A percentile compares a stretch with the other conserved stretches of the same genome.
These are phyloP conservation scores for Rhodotorula toruloides DNA, from an alignment of 768 basidiomycete genomes.

Conservation along the genomic window DNA sequence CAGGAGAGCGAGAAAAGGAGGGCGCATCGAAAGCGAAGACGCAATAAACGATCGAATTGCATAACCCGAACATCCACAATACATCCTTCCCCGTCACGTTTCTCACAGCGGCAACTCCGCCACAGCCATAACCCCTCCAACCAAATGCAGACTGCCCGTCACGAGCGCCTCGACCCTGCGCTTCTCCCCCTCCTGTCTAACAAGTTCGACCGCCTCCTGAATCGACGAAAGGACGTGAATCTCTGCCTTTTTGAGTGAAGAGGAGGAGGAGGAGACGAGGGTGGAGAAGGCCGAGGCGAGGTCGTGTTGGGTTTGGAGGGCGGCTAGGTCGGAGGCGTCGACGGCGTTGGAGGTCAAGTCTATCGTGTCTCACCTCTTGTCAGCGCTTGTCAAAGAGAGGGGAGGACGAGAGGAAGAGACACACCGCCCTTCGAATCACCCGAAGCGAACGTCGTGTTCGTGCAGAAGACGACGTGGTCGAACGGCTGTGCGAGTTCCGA, in stretches of 20 bases:
- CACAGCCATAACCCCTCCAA: conserved; percentile 90
- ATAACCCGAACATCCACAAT: too few species aligned
- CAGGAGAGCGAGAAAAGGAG: too few species aligned
- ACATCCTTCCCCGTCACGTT: too few species aligned
- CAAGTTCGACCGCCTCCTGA: conserved; percentile 72
- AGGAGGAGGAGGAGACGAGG: conserved; percentile 50
- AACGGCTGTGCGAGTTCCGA: conserved; percentile 47
- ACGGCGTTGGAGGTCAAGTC: conserved; percentile 72
- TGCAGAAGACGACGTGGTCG: conserved; percentile 84
- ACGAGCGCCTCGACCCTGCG: conserved; percentile 61
- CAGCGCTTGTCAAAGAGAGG: not conserved
- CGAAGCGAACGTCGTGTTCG: conserved; percentile 88
- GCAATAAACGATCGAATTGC: too few species aligned
- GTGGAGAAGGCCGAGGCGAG: conserved; percentile 68
- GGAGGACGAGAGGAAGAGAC: conserved; percentile 38
- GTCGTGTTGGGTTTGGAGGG: conserved; percentile 69
- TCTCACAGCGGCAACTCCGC: conserved; percentile 66
- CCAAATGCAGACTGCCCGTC: conserved; percentile 84
- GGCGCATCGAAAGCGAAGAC: too few species aligned
- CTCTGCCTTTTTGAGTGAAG: conserved; percentile 39
- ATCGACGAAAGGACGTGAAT: conserved; percentile 81
- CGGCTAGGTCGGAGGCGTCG: conserved; percentile 58
- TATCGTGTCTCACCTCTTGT: conserved; percentile 13
- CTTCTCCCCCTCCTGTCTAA: conserved; percentile 48
- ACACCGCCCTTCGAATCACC: conserved; percentile 86